A percentile compares a stretch with the other conserved stretches of the same genome.
phyloP scores from a whole-genome alignment of 768 basidiomycete species.

The Podaxis mareebaensis region DNA sequence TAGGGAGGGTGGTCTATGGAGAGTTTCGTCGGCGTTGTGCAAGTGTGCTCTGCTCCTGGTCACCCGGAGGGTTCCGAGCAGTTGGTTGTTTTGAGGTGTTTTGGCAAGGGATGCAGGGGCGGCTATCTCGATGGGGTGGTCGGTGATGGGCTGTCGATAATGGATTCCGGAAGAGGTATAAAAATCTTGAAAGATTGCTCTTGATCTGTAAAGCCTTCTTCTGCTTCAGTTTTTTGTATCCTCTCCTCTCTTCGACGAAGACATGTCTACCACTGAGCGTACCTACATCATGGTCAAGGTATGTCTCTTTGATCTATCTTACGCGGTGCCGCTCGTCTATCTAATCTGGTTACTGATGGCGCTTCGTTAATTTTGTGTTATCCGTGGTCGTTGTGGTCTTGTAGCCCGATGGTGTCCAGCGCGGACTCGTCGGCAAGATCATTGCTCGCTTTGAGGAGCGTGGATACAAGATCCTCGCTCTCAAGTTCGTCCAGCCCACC shows the following conservation, averaged over 20 bases:
- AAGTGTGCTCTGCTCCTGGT: slow-evolving; percentile 9
- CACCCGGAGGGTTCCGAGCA: slow-evolving; percentile 39
- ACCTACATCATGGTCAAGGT: slow-evolving; percentile 99
- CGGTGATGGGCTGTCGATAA: slow-evolving; percentile 17
- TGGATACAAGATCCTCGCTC: slow-evolving; percentile 94
- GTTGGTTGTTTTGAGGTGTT: slow-evolving; percentile 44
- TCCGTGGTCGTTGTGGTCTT: not conserved
- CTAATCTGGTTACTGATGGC: slow-evolving; percentile 15
- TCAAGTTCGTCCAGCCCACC: slow-evolving; percentile 86
- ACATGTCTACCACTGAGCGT: slow-evolving; percentile 78
- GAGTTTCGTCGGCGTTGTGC: slow-evolving; percentile 15
- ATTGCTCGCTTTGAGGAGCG: slow-evolving; percentile 95
- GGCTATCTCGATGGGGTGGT: slow-evolving; percentile 7
- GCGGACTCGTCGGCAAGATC: slow-evolving; percentile 94
- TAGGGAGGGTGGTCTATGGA: slow-evolving; percentile 16
- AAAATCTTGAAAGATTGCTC: slow-evolving; percentile 25
- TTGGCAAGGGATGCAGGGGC: slow-evolving; percentile 24
- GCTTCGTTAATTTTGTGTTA: not conserved
- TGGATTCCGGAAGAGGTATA: slow-evolving; percentile 7
- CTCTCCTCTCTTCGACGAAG: slow-evolving; percentile 24
- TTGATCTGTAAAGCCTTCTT: slow-evolving; percentile 20
- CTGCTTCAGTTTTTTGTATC: slow-evolving; percentile 7
- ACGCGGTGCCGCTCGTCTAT: not conserved
- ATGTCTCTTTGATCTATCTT: not conserved
- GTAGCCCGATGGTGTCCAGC: slow-evolving; percentile 98